A percentile compares a stretch with the other conserved stretches of the same genome.
Conservation (phyloP, 345 rosid species). For the Hibiscus tridactylites region DNA sequence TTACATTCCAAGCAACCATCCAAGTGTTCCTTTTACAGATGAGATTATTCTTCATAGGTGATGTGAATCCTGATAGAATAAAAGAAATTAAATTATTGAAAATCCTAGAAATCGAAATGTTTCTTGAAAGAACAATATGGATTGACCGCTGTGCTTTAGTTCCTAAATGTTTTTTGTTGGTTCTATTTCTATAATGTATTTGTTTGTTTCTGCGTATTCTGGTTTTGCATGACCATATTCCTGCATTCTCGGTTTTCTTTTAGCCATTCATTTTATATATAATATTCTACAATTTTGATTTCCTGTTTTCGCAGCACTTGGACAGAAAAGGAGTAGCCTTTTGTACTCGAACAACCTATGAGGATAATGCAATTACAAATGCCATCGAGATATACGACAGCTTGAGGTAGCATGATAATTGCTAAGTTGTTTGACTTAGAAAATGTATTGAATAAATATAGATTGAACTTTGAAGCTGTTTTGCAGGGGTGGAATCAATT, state of each 20-base stretch:
- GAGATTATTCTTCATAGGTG: neutral
- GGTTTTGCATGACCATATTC: neutral
- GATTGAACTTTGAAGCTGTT: conserved; percentile 8
- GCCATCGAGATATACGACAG: conserved; percentile 52
- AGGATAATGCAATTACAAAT: conserved; percentile 59
- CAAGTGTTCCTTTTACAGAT: neutral
- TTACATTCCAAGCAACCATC: neutral
- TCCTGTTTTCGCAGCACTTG: conserved; percentile 29
- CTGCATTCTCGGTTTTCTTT: neutral
- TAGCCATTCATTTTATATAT: neutral
- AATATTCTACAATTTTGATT: neutral
- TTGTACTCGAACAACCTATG: conserved; percentile 43
- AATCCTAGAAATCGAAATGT: neutral
- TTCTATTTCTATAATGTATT: neutral
- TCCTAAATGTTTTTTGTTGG: neutral
- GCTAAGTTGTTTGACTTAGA: neutral
- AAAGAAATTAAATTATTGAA: neutral
- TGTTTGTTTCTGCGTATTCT: neutral
- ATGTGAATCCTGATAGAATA: neutral
- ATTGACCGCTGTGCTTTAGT: neutral
- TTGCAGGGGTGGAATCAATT: conserved; percentile 46
- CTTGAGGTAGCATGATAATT: conserved; percentile 28
- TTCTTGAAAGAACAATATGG: neutral
- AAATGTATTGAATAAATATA: neutral
- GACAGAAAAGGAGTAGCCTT: conserved; percentile 47